A percentile compares a stretch with the other conserved stretches of the same genome.
Evolutionary conservation across 1,284 basidiomycete species (phyloP).

Genomic region (Stygiomarasmius scandens): DNA sequence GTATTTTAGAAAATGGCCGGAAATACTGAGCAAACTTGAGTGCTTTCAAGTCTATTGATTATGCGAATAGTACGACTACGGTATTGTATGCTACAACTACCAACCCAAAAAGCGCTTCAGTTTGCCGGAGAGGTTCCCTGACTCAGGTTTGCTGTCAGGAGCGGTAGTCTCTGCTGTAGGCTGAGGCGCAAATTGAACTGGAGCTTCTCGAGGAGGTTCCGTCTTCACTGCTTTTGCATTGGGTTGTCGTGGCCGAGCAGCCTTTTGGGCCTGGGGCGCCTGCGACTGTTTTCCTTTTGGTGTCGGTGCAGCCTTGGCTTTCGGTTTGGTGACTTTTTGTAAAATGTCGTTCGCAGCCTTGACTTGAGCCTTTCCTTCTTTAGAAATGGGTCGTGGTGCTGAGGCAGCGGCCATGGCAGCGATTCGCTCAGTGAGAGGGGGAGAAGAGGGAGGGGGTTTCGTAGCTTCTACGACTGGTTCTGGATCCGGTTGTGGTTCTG

Average conservation of each 20-base stretch:
- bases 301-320: background rate
- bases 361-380: constrained; percentile 9
- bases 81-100: constrained; percentile 1
- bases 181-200: no score
- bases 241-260: background rate
- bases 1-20: background rate
- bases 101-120: constrained; percentile 7
- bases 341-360: constrained; percentile 8
- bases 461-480: background rate
- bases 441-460: background rate
- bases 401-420: background rate
- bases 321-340: constrained; percentile 1
- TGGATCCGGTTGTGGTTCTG: background rate
- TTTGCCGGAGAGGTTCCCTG: background rate
- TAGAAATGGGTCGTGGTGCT: background rate
- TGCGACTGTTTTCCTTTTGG: background rate
- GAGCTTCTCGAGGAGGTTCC: no score
- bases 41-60: background rate
- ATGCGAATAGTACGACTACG: background rate
- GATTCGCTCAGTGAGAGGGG: background rate
- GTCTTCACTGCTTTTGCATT: no score
- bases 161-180: no score
- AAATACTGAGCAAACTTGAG: background rate
- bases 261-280: background rate
- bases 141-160: no score